Conservation (phyloP, 306 rosid genomes). For the Lathyrus sativus region DNA sequence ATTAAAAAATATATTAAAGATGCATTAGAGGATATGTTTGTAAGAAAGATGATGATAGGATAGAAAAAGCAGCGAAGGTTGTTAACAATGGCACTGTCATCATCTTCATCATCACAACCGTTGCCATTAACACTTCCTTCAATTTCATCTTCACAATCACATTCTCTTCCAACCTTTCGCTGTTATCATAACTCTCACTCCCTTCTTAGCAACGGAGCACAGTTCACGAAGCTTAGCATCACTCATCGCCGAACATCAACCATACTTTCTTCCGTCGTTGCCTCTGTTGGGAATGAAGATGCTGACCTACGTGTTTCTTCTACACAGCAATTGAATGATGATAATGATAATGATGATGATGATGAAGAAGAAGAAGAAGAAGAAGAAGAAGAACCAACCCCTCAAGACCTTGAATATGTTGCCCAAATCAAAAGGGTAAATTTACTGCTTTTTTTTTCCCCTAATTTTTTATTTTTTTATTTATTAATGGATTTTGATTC, state of each 20-base stretch:
- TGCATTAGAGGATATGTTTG: too few species aligned
- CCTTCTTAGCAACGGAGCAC: conserved; percentile 16
- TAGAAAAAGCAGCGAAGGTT: background rate
- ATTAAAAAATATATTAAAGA: too few species aligned
- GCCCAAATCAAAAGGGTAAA: conserved; percentile 67
- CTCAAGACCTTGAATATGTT: conserved; percentile 66
- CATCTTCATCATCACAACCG: conserved; percentile 25
- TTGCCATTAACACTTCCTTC: conserved; percentile 33
- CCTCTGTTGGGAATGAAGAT: conserved; percentile 45
- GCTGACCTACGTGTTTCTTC: conserved; percentile 45
- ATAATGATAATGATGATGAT: background rate
- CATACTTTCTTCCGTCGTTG: conserved; percentile 13
- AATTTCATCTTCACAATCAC: conserved; percentile 21
- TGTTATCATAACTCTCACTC: background rate
- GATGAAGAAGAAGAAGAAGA: background rate
- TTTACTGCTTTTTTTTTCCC: background rate
- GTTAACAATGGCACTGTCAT: conserved; percentile 40
- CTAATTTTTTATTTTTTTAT: background rate
- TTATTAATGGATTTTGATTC: conserved; percentile 4
- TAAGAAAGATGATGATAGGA: conserved; percentile 25
- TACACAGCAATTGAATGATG: conserved; percentile 25
- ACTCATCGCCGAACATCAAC: conserved; percentile 31
- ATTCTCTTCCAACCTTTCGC: conserved; percentile 28
- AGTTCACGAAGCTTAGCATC: conserved; percentile 27
- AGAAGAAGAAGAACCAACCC: conserved; percentile 35